These are phyloP conservation scores for Schwanniomyces yamadae DNA, from an alignment of 805 yeast species.

Conservation along the genomic window DNA sequence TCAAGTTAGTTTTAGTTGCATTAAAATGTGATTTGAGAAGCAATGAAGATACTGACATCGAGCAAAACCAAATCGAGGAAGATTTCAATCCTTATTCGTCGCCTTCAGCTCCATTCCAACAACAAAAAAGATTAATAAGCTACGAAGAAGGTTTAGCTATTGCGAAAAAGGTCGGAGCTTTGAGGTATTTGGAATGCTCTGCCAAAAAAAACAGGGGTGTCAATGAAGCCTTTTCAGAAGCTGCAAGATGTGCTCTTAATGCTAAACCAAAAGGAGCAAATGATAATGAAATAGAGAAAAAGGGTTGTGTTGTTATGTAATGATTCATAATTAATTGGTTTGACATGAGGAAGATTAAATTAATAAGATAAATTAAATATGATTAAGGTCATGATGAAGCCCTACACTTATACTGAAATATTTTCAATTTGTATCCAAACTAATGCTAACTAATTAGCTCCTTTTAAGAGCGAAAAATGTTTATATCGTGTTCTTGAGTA, in stretches of 20 bases:
- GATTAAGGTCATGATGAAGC: too few species aligned
- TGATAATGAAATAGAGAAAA: constrained; percentile 44
- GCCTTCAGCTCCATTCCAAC: constrained; percentile 34
- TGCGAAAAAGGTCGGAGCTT: constrained; percentile 91
- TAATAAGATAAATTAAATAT: too few species aligned
- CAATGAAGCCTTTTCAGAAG: constrained; percentile 98
- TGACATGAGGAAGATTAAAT: too few species aligned
- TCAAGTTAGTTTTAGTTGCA: constrained; percentile 89
- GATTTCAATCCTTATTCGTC: constrained; percentile 33
- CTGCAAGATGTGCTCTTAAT: constrained; percentile 92
- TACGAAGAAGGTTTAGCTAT: constrained; percentile 93
- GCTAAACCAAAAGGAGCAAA: constrained; percentile 80
- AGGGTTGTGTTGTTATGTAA: constrained; percentile 41
- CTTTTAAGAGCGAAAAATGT: too few species aligned
- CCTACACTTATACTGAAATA: too few species aligned
- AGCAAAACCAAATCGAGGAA: constrained; percentile 22
- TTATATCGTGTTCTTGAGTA: too few species aligned
- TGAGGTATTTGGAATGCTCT: constrained; percentile 92
- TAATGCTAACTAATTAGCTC: too few species aligned
- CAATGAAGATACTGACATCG: constrained; percentile 49
- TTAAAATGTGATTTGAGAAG: constrained; percentile 89
- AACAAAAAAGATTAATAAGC: constrained; percentile 58
- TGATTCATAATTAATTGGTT: too few species aligned
- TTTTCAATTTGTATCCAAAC: too few species aligned
- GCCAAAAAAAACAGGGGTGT: constrained; percentile 97